A percentile compares a stretch with the other conserved stretches of the same genome.
Conservation (phyloP, 768 basidiomycete genomes). For the Suillus weaverae region DNA sequence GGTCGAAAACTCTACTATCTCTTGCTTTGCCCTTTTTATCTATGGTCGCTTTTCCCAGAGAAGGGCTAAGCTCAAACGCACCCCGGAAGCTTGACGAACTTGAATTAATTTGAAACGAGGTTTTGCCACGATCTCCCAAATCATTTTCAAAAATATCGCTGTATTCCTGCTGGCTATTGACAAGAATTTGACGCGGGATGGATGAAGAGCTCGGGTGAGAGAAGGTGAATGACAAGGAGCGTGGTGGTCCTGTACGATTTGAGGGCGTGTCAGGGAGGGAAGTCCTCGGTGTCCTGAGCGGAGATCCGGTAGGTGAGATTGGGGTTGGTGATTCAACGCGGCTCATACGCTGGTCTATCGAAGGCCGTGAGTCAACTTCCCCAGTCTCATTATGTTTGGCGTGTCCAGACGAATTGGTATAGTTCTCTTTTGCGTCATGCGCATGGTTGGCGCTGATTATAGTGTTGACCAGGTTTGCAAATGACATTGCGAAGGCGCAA, state of each 20-base stretch:
- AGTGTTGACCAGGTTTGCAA: conserved; percentile 14
- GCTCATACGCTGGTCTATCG: conserved; percentile 10
- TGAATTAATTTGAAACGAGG: conserved; percentile 29
- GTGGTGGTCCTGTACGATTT: conserved; percentile 69
- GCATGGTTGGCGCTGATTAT: conserved; percentile 6
- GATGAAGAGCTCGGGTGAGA: conserved; percentile 45
- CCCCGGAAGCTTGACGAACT: conserved; percentile 57
- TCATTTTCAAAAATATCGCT: conserved; percentile 30
- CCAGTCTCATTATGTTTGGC: not conserved
- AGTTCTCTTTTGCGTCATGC: conserved; percentile 4
- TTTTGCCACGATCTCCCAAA: conserved; percentile 33
- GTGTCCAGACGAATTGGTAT: not conserved
- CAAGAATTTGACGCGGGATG: conserved; percentile 27
- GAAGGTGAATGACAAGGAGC: conserved; percentile 68
- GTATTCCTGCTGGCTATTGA: conserved; percentile 29
- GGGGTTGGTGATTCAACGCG: conserved; percentile 16
- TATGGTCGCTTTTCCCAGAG: conserved; percentile 35
- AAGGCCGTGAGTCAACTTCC: not conserved
- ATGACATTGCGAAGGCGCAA: not conserved
- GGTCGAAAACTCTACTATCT: conserved; percentile 48
- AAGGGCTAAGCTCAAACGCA: conserved; percentile 49
- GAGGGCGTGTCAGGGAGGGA: conserved; percentile 49
- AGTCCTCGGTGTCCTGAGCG: conserved; percentile 3
- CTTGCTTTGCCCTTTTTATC: conserved; percentile 59
- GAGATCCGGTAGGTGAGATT: conserved; percentile 9